phyloP scores from a whole-genome alignment of 768 basidiomycete species.

The Phaeotremella fagi region DNA sequence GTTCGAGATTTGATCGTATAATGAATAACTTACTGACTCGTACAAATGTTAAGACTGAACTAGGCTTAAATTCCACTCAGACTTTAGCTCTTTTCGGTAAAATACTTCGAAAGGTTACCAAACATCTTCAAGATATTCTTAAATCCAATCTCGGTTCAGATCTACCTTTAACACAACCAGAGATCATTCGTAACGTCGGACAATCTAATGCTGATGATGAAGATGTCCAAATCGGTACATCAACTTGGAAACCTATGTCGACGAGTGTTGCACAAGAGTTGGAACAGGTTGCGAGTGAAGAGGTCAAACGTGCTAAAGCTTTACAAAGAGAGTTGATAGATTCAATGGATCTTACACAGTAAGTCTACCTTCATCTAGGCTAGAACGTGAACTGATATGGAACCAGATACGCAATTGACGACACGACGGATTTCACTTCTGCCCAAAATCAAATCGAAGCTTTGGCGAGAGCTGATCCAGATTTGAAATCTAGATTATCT shows the following conservation, averaged over 20 bases:
- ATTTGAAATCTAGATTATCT: slow-evolving; percentile 53
- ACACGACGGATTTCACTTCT: slow-evolving; percentile 65
- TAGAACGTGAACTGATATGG: neutral
- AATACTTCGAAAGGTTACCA: slow-evolving; percentile 76
- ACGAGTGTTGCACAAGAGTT: slow-evolving; percentile 62
- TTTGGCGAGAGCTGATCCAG: slow-evolving; percentile 46
- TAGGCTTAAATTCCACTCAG: slow-evolving; percentile 79
- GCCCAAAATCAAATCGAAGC: slow-evolving; percentile 69
- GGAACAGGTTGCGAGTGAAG: slow-evolving; percentile 68
- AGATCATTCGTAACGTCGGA: slow-evolving; percentile 17
- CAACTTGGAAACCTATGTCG: slow-evolving; percentile 54
- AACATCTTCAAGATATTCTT: slow-evolving; percentile 68
- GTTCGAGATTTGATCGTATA: slow-evolving; percentile 22
- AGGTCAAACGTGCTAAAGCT: slow-evolving; percentile 51
- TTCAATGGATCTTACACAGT: slow-evolving; percentile 82
- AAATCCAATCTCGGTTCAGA: slow-evolving; percentile 68
- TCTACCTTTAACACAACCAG: slow-evolving; percentile 46
- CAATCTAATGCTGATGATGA: slow-evolving; percentile 2
- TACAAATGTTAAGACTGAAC: slow-evolving; percentile 57
- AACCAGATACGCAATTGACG: slow-evolving; percentile 58
- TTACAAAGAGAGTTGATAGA: slow-evolving; percentile 82
- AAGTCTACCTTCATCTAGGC: slow-evolving; percentile 48
- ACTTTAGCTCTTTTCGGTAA: slow-evolving; percentile 86
- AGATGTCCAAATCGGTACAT: slow-evolving; percentile 17
- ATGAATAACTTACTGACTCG: neutral